Evolutionary conservation across 768 basidiomycete genomes (phyloP), one percentile per base, ranked within the genome.

Genomic region (Auricularia cornea): DNA sequence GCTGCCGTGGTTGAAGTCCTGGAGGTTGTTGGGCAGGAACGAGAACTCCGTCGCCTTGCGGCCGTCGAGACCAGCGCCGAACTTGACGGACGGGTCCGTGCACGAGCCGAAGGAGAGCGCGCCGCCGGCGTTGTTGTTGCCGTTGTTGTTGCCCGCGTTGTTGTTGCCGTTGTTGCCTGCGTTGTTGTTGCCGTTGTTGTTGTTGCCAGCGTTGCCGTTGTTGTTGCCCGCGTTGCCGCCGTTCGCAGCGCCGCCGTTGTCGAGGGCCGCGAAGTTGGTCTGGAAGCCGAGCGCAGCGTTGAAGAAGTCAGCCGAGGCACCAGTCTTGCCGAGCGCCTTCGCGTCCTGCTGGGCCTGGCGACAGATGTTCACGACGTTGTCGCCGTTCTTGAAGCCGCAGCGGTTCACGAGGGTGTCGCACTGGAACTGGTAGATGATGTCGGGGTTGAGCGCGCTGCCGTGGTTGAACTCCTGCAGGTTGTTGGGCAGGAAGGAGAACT

Each of bases 351-450:
- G 28, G 10, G 54, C 30, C 26, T 57, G 26, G 8, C 28, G 54
- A 26, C 54, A 57, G 16, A 30, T 28, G 28, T 30, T 57, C 26
- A 57, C 23, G 5, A 31, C 26, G 2, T 1, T 26, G 28, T 57
- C 54, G 26, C 26, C 54, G 29, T 30, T 26, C 28, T 28, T 57
- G 54, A 57, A 57, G 20, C 74, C 76, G 69, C 85, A 87, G 3
- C 72, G 69, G 76, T 83, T 84, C 32, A 73, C 75, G 63, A 87
- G 73, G 4, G 75, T 76, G 71, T 84, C 81, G 67, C 85, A 87
- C 51, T 86, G 83, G 72, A 80, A 70, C 75, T 81, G 77, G 16
- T 83, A 79, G 74, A 86, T 85, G 70, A 85, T 84, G 66, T 74
- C 76, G 66, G 84, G 82, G 70, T 80, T 79, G 67, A 84, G 79